Base-by-base conservation (phyloP, 768 basidiomycete species). In the Chlorophyllum brunneum region DNA sequence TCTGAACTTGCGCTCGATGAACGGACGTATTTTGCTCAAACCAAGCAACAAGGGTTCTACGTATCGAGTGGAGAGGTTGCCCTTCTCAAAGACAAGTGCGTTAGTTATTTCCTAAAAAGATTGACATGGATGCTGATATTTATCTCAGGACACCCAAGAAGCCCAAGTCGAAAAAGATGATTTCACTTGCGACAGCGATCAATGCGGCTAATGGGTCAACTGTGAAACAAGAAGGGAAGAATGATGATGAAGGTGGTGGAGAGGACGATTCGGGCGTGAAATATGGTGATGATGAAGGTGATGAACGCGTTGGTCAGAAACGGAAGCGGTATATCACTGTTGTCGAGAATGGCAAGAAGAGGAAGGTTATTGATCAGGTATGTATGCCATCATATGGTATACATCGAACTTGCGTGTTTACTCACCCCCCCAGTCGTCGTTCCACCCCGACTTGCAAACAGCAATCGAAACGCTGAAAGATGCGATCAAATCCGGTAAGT, bases 41-140 rank as follows among this genome's bases (percentile, higher is more conserved):
- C 95, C 4, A 92, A 88, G 67, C 92, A 95, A 61, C 84, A 88
- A 54, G 92, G 92, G 1, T 97, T 95, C 73, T 95, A 94, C 62
- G 94, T 98, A 8, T 89, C 87, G 5, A 80, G 80, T 27, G 94
- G 94, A 2, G 86, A 91, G 61, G 88, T 98, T 11, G 92, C 92
- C 3, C 66, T 98, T 10, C 73, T 92, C 61, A 88, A 88, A 63
- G 88, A 93, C 71, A 85, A 83, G 68, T 78, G 54, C 47, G 70
- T 36, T 2, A 16, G 30, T 16, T 24, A 26, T 33, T 7, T 52
- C 45, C 40, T 33, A 24, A n/a, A 43, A n/a, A 63, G 63, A 57
- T 57, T 58, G 26, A 38, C 56, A 33, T 33, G 5, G 16, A 34
- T 40, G 15, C 20, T 54, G 38, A 27, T 24, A 27, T 34, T 16